These are phyloP conservation scores for Ambrosiella beaveri DNA, from an alignment of 2,329 filamentous ascomycete species.

Conservation along the genomic window DNA sequence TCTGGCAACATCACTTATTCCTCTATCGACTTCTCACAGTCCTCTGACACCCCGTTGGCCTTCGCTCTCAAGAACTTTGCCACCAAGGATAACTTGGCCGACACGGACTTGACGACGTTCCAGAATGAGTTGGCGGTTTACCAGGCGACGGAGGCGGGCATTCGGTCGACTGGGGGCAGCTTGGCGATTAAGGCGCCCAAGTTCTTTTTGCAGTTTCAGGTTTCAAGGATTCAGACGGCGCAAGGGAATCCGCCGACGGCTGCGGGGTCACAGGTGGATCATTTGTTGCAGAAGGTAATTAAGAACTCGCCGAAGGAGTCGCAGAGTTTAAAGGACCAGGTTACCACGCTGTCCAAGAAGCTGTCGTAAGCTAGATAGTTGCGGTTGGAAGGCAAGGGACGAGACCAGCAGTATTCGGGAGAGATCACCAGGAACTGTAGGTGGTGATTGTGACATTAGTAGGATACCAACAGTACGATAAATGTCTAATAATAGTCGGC, in stretches of 20 bases:
- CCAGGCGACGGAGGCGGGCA: constrained; percentile 40
- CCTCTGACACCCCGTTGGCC: constrained; percentile 29
- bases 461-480: too few relatives aligned
- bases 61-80: constrained; percentile 38
- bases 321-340: constrained; percentile 32
- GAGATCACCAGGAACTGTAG: too few relatives aligned
- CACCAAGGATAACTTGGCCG: constrained; percentile 31
- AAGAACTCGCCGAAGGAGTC: constrained; percentile 35
- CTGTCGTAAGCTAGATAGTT: neutral
- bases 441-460: too few relatives aligned
- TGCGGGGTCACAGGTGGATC: constrained; percentile 36
- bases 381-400: too few relatives aligned
- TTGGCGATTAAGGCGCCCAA: constrained; percentile 44
- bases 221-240: constrained; percentile 40
- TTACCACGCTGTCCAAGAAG: constrained; percentile 23
- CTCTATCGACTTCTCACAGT: constrained; percentile 36
- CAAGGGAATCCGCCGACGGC: constrained; percentile 35
- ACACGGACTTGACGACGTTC: constrained; percentile 32
- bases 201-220: constrained; percentile 44
- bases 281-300: constrained; percentile 38
- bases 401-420: too few relatives aligned
- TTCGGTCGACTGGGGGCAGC: constrained; percentile 34
- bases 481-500: neutral
- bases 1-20: constrained; percentile 34
- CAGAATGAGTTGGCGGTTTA: constrained; percentile 38